Evolutionary conservation across 148 eudicot species (phyloP), one percentile per base, ranked within the genome.

Genomic region (Camellia japonica): DNA sequence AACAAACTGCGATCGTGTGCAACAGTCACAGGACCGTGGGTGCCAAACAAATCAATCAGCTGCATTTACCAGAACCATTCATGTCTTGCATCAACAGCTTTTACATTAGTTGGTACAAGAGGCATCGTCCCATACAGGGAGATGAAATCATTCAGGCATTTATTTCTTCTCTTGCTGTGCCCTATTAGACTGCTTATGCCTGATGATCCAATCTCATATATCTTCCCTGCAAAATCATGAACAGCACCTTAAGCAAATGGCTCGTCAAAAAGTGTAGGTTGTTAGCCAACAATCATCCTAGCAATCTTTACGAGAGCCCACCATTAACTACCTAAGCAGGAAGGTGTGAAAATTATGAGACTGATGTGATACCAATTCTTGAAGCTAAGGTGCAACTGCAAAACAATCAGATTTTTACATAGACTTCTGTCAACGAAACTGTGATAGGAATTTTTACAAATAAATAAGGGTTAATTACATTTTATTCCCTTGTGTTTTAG

Each of bases 1-100:
- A 41, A 74, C 52, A 74, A 74, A 59, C 78, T 18, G 42, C 42
- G 66, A 74, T 42, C 4, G 5, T 12, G 66, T 74, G 51, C 41
- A 56, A 56, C 11, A 38, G 63, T 6, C 2, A 2, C 49, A 54
- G 41, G 66, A 59, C 44, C 16, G 23, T 9, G 30, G 4, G 41
- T 16, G 9, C 38, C 46, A n/a, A 51, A 18, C 9, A 20, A 54
- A 78, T 30, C 18, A 43, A 73, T n/a, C 18, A 61, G 15, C 51
- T 16, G 56, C 49, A 82, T 86, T 86, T 85, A 92, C 95, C 93
- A 90, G 83, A 90, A 92, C 93, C 91, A 91, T 65, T 85, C 90
- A 2, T 79, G 78, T 54, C 85, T 82, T 46, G 90, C 82, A 71
- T 90, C 91, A 63, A 86, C 86, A 43, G 93, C 93, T 83, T 91